Evolutionary conservation across 257 asterid species (phyloP), one percentile per base, ranked within the genome.

Genomic region (Anisodus acutangulus): DNA sequence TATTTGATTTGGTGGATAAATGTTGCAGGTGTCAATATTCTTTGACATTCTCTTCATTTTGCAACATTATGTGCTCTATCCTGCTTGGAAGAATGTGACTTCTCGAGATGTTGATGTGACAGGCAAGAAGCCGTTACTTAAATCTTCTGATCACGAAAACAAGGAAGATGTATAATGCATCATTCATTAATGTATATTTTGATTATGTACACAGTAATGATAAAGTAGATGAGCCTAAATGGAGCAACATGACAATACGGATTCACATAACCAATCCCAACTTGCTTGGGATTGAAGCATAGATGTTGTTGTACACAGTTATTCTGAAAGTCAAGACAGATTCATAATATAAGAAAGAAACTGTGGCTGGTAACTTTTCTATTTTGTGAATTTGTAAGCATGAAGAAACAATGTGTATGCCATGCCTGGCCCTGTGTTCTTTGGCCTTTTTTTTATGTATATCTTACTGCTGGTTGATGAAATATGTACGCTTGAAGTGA

Each of bases 41-140:
- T 94, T 95, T 82, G 97, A 95, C 88, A 79, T 94, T 81, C 93
- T 95, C 68, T 94, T 95, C 91, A 94, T 95, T 68, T 79, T 95
- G 87, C 99, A 95, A 91, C 98, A 94, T 89, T 94, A 90, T 22
- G 85, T 94, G 83, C 87, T 95, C 13, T 95, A 95, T 87, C 91
- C 89, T 26, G 49, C 92, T 80, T 90, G 84, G 88, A 88, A 71
- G 78, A 58, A 49, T 6, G 74, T 31, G n/a, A 53, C 6, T 60
- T 64, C 88, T 60, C 80, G 91, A 5, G 79, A 84, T 12, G 87
- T 86, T 62, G 90, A 85, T 62, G 88, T 37, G 90, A 95, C 87
- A 89, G 90, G 91, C 90, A 87, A 87, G 89, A 92, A 89, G 86
- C 92, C 95, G 8, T 90, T 94, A 7, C 88, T 93, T 70, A 66